These are phyloP conservation scores for Candida suzukii DNA, from an alignment of 805 yeast species.

Conservation along the genomic window DNA sequence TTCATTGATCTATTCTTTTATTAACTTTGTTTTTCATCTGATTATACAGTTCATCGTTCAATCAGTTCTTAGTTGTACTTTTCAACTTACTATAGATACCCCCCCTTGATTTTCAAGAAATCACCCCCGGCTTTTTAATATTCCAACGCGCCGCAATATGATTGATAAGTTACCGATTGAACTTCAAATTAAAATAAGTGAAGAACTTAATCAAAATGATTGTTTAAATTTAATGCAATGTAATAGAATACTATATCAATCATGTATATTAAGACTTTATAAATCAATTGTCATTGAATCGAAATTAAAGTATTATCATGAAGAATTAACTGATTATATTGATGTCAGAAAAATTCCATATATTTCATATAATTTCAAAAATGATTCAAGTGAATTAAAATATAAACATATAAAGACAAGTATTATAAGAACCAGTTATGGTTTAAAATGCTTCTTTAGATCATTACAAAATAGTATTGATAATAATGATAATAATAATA, in stretches of 20 bases:
- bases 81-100: no score
- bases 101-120: no score
- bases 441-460: constrained; percentile 15
- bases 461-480: no score
- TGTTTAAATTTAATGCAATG: constrained; percentile 16
- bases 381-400: not conserved
- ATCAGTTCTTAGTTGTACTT: no score
- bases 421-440: constrained; percentile 14
- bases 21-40: no score
- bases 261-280: constrained; percentile 12
- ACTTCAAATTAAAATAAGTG: constrained; percentile 10
- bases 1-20: no score
- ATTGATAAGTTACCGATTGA: constrained; percentile 19
- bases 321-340: constrained; percentile 11
- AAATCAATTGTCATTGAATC: constrained; percentile 18
- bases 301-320: constrained; percentile 13
- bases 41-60: no score
- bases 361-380: not conserved
- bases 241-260: constrained; percentile 7
- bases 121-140: not conserved
- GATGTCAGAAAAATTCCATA: constrained; percentile 7
- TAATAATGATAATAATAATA: no score
- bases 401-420: constrained; percentile 8
- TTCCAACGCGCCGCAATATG: constrained; percentile 8
- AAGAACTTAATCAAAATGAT: constrained; percentile 16